These are phyloP conservation scores for Paracoccidioides lutzii DNA, from an alignment of 2,329 filamentous ascomycete species.

Conservation along the genomic window DNA sequence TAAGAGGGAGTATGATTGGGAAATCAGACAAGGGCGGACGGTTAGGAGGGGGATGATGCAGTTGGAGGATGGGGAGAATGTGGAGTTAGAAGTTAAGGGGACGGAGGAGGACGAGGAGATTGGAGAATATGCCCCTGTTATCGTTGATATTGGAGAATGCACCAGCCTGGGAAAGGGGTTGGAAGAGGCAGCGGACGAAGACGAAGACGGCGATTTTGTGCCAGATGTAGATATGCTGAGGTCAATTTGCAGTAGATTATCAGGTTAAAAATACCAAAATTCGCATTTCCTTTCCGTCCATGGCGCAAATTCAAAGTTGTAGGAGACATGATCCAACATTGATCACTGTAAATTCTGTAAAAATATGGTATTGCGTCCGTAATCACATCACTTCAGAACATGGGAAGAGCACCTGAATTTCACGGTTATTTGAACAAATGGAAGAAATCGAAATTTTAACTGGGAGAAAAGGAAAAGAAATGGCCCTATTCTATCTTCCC, in stretches of 20 bases:
- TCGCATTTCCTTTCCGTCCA: neutral
- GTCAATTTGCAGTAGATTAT: neutral
- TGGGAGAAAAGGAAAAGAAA: neutral
- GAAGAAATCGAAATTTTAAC: neutral
- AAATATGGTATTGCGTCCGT: neutral
- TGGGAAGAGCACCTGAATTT: neutral
- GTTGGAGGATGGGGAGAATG: conserved; percentile 50
- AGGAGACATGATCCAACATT: neutral
- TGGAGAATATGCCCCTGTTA: conserved; percentile 50
- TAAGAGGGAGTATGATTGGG: conserved; percentile 44
- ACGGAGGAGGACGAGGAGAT: conserved; percentile 49
- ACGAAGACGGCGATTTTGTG: neutral
- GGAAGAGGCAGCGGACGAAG: neutral
- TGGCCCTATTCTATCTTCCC: conserved; percentile 3
- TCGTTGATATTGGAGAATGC: conserved; percentile 38
- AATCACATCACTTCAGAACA: neutral
- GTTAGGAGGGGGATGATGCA: conserved; percentile 46
- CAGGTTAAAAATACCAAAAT: neutral
- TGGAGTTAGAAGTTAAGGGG: conserved; percentile 45
- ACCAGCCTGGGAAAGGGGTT: neutral
- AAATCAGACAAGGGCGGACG: conserved; percentile 39
- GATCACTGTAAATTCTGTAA: neutral
- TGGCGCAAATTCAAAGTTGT: neutral
- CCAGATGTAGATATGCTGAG: conserved; percentile 4
- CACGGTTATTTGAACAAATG: neutral